Evolutionary conservation across 1,139 yeast species (phyloP), one percentile per base, ranked within the genome.

Genomic region (Nakaseomyces delphensis): DNA sequence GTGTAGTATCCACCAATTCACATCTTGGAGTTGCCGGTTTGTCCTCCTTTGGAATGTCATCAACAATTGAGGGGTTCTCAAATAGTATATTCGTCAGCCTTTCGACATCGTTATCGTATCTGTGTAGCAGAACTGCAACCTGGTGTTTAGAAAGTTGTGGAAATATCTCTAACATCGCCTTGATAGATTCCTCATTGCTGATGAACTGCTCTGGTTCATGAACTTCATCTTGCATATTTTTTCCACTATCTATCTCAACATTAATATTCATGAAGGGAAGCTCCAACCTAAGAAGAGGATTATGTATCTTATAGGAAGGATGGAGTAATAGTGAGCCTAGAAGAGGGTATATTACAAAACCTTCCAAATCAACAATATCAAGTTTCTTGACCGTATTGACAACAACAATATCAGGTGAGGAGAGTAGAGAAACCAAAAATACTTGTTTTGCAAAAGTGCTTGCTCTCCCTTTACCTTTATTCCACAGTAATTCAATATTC

Each of bases 31-130:
- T 41, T 32, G 18, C 10, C 4, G 31, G 16, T 18, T 45, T 37
- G 18, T 33, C 33, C 13, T 48, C 55, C 30, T 21, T 38, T 15
- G 54, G 52, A 21, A 51, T 45, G 24, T 47, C 43, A 20, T 49
- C 54, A 3, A 46, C 40, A 4, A 57, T 37, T 2, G 50, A 23
- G 3, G 57, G 60, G 43, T 76, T 67, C 49, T 84, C 95, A 29
- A 86, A 66, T 15, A 87, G 54, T 44, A 68, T 57, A 48, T 79
- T 70, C 1, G 84, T 80, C 0, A 77, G 77, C 18, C 59, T 53
- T 48, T 83, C 93, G 1, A 79, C 77, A 44, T 76, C 68, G 20
- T 70, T 65, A 36, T 70, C 67, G 51, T 77, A 63, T 25, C 71
- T 67, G 18, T 62, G 58, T 25, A 86, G 62, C 1, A 82, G 52